A percentile compares a stretch with the other conserved stretches of the same genome.
Evolutionary conservation across 176 grass and related monocot species (phyloP).

Genomic region (maize (Zea mays)): DNA sequence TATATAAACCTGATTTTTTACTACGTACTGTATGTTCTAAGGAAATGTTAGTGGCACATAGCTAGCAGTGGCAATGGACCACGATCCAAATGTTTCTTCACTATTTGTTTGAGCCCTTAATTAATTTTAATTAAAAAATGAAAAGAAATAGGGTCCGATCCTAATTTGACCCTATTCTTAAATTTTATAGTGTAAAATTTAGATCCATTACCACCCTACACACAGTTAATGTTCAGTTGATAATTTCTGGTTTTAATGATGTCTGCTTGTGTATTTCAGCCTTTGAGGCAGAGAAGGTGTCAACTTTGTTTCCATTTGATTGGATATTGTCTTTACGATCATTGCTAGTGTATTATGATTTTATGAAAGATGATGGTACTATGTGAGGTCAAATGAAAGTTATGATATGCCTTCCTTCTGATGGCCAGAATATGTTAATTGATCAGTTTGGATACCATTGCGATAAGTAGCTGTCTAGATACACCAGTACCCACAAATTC

Average conservation of each 20-base stretch:
- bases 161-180: too few species aligned
- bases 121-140: too few species aligned
- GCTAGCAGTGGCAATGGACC: neutral
- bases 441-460: constrained; percentile 32
- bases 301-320: constrained; percentile 14
- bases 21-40: neutral
- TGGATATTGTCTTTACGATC: constrained; percentile 14
- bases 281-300: constrained; percentile 31
- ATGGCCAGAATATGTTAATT: constrained; percentile 44
- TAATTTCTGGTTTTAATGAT: constrained; percentile 1
- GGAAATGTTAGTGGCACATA: neutral
- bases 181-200: too few species aligned
- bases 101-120: too few species aligned
- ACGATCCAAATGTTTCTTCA: too few species aligned
- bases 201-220: too few species aligned
- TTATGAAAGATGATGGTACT: constrained; percentile 28
- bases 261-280: constrained; percentile 37
- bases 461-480: constrained; percentile 27
- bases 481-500: constrained; percentile 3
- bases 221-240: neutral
- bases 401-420: constrained; percentile 19
- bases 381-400: constrained; percentile 25
- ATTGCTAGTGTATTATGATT: neutral
- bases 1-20: neutral
- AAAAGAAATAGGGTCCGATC: too few species aligned